Conservation (phyloP, 2,329 filamentous ascomycete species). For the Trichoderma afroharzianum region DNA sequence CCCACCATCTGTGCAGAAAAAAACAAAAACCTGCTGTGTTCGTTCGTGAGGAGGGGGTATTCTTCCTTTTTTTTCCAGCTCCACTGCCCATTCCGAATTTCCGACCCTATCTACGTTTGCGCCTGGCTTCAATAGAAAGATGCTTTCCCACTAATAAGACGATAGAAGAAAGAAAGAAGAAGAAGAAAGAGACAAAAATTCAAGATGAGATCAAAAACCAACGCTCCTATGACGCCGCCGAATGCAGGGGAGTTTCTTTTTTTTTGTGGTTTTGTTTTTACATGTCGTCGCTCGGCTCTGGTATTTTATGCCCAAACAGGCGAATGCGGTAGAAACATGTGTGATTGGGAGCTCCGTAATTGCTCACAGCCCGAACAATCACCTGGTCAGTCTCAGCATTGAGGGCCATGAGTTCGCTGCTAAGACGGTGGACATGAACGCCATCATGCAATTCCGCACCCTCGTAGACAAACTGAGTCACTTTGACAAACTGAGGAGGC, state of each 20-base stretch:
- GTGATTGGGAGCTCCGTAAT: slow-evolving; percentile 55
- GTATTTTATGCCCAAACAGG: slow-evolving; percentile 45
- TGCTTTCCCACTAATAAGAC: neutral
- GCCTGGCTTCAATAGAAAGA: slow-evolving; percentile 3
- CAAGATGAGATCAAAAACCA: slow-evolving; percentile 4
- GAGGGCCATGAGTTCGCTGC: slow-evolving; percentile 46
- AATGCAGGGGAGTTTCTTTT: neutral
- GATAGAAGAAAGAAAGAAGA: neutral
- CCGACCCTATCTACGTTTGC: slow-evolving; percentile 6
- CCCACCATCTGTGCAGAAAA: neutral
- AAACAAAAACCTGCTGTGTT: neutral
- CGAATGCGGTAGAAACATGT: slow-evolving; percentile 65
- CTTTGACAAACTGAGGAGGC: slow-evolving; percentile 49
- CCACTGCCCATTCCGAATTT: neutral
- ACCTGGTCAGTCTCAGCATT: slow-evolving; percentile 49
- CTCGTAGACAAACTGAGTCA: slow-evolving; percentile 55
- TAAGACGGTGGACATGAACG: slow-evolving; percentile 52
- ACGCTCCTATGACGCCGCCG: slow-evolving; percentile 8
- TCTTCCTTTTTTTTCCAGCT: neutral
- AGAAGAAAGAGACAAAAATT: neutral
- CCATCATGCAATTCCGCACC: slow-evolving; percentile 40
- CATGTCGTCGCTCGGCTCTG: slow-evolving; percentile 25
- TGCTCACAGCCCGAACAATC: slow-evolving; percentile 53
- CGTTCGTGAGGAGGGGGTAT: neutral
- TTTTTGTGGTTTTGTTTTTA: no score